Conservation (phyloP, 192 early-diverging fungal species). For the Fimicolochytrium jonesii region DNA sequence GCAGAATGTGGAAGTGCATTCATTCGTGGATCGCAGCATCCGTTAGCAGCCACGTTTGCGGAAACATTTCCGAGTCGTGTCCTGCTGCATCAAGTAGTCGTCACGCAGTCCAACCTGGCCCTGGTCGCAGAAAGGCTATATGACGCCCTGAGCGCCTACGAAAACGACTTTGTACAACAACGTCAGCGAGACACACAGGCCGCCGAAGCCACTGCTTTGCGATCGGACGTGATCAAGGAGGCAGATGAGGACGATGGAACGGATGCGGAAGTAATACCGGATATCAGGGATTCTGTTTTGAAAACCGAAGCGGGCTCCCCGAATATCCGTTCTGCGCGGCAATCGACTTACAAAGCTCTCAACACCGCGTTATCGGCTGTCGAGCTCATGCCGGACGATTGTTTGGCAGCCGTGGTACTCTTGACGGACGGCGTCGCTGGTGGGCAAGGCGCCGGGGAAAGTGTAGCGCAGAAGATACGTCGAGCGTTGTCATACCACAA, state of each 20-base stretch:
- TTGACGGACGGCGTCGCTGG: conserved; percentile 48
- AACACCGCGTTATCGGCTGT: conserved; percentile 38
- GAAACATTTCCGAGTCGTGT: conserved; percentile 33
- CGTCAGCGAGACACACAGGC: conserved; percentile 14
- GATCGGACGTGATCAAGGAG: background rate
- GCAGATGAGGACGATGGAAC: background rate
- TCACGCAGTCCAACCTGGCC: conserved; percentile 32
- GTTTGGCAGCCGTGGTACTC: conserved; percentile 35
- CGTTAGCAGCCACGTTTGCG: conserved; percentile 24
- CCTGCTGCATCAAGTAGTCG: conserved; percentile 42
- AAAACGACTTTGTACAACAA: conserved; percentile 35
- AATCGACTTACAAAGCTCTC: conserved; percentile 21
- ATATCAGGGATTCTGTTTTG: background rate
- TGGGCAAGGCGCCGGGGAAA: conserved; percentile 27
- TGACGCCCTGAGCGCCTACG: conserved; percentile 41
- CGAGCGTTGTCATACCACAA: conserved; percentile 12
- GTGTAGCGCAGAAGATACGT: conserved; percentile 24
- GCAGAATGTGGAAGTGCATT: conserved; percentile 39
- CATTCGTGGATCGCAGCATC: conserved; percentile 26
- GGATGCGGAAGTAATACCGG: conserved; percentile 1
- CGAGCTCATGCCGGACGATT: conserved; percentile 34
- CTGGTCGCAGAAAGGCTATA: conserved; percentile 37
- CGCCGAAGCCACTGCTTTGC: background rate
- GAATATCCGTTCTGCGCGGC: background rate
- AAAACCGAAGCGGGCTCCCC: background rate